A percentile compares a stretch with the other conserved stretches of the same genome.
Evolutionary conservation across 306 rosid genomes (phyloP).

Genomic region (Luffa acutangula): DNA sequence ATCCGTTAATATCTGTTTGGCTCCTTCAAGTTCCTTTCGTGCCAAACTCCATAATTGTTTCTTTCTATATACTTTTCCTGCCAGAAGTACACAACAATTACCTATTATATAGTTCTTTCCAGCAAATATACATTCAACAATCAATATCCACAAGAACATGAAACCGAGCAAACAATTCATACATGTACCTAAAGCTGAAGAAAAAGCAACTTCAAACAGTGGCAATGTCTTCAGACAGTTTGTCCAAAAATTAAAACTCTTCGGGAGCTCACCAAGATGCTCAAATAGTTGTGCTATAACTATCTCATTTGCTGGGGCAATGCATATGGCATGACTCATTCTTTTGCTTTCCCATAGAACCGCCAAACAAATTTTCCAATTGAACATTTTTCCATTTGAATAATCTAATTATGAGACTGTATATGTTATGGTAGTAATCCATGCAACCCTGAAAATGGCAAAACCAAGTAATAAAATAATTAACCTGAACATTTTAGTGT

Average conservation of each 20-base stretch:
- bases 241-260: constrained; percentile 44
- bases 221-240: constrained; percentile 37
- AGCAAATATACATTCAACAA: constrained; percentile 2
- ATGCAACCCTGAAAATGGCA: too few relatives aligned
- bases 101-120: constrained; percentile 1
- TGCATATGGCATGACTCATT: too few relatives aligned
- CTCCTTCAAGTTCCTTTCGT: constrained; percentile 52
- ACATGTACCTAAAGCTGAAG: constrained; percentile 53
- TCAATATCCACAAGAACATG: constrained; percentile 7
- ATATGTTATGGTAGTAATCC: too few relatives aligned
- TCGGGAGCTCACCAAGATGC: constrained; percentile 32
- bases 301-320: too few relatives aligned
- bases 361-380: too few relatives aligned
- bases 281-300: constrained; percentile 28
- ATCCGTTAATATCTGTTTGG: constrained; percentile 36
- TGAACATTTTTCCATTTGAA: too few relatives aligned
- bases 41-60: constrained; percentile 56
- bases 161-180: constrained; percentile 10
- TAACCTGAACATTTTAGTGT: too few relatives aligned
- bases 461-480: too few relatives aligned
- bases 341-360: too few relatives aligned
- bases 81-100: constrained; percentile 17
- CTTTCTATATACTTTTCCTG: constrained; percentile 57
- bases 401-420: too few relatives aligned
- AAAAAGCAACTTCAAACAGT: constrained; percentile 52